Evolutionary conservation across 768 basidiomycete genomes (phyloP), one percentile per base, ranked within the genome.

Genomic region (Pisolithus albus): DNA sequence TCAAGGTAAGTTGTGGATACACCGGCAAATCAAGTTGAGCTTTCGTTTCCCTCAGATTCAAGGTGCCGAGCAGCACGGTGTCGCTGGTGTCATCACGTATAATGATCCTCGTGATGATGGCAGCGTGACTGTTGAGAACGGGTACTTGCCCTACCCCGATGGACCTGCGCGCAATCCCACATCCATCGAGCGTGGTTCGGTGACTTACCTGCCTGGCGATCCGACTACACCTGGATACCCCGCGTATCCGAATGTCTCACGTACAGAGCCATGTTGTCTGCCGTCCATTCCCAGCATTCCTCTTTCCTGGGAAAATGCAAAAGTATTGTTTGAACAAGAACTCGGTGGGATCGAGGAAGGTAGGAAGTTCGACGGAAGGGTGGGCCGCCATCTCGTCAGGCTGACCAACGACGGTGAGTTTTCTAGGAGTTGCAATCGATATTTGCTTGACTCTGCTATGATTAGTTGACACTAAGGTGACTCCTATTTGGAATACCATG

Each of bases 401-500:
- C 62, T 81, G 46, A 75, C 80, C 13, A 84, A 83, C 57, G 74
- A 77, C 56, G 80, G 82, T 80, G 57, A 47, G 63, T 50, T 4
- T 23, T n/a, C 24, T 11, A 18, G 1, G 5, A 28, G 11, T 19
- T 36, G 21, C 16, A 16, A n/a, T 26, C 16, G 18, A 47, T 2
- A 26, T n/a, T 9, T 30, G 2, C 24, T 46, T 26, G 48, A 23
- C 13, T 47, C 51, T 36, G 49, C 44, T 39, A 40, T 32, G 21
- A 13, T 34, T 47, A 83, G 88, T 95, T 38, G 78, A 91, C 51
- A 82, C 78, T 26, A 81, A 83, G 61, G 80, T 93, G 11, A 92
- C 78, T 5, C 90, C 92, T 15, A 91, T 95, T 45, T 95, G 91
- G 91, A 96, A 95, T 69, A 76, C 82, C 13, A 87, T 88, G 79